Base-by-base conservation (phyloP, 2,329 filamentous ascomycete genomes). In the Pochonia chlamydosporia region DNA sequence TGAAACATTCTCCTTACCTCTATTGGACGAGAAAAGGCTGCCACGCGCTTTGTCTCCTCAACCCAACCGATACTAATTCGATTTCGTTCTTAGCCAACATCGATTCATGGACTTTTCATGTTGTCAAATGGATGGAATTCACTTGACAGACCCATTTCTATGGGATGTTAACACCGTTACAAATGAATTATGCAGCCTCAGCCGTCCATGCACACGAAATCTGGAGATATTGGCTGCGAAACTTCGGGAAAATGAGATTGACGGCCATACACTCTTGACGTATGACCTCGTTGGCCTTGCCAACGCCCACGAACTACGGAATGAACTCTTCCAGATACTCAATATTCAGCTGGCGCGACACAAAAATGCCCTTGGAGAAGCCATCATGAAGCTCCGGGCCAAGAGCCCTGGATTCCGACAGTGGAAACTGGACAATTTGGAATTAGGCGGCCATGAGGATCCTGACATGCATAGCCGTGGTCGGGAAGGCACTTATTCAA, bases 131-230 rank as follows among this genome's bases (percentile, higher is more conserved):
- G 60, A 59, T 24, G 54, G 43, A 18, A 16, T 46, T 16, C 25
- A 33, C 41, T 62, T 63, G 14, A 60, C 66, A 47, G 88, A 95
- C 65, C 89, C 89, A n/a, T 85, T 83, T 63, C 59, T 75, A 46
- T 95, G 89, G 89, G 76, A 77, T 30, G 72, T 83, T 26, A 80
- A 85, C 31, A 74, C 81, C 30, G 79, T 95, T 10, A 76, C 86
- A 9, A 62, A 72, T 14, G 82, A 84, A 57, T 71, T 95, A 3
- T 89, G 84, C 59, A 71, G 75, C 20, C 58, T 69, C 2, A 59
- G 70, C 3, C 69, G 70, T 41, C 73, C 78, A 9, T 79, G 76
- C 75, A 64, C 65, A 41, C 64, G 59, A 4, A 71, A 86, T 43
- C 65, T 74, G 0, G 57, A 58, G 0, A 43, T 60, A 0, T 71